phyloP scores from a whole-genome alignment of 2,329 filamentous ascomycete species.

The Diplodia intermedia region DNA sequence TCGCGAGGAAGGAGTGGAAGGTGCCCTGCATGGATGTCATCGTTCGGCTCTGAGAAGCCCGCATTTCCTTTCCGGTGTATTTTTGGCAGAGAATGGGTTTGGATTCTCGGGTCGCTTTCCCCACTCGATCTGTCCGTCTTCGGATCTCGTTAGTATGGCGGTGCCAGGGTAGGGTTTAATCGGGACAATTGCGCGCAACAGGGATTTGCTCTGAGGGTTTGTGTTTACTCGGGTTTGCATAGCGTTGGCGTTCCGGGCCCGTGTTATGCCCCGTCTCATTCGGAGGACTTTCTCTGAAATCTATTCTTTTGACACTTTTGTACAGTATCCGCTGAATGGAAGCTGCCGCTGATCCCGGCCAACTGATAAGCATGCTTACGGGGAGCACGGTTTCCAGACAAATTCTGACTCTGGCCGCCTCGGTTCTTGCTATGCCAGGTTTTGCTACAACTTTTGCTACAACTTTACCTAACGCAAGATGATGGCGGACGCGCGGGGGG shows the following conservation, averaged over 20 bases:
- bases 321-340: slow-evolving; percentile 3
- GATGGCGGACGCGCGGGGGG: too few species aligned
- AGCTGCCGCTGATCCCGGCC: not conserved
- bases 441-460: too few species aligned
- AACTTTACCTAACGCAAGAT: too few species aligned
- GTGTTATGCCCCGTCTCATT: not conserved
- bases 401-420: too few species aligned
- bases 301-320: not conserved
- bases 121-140: slow-evolving; percentile 8
- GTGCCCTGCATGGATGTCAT: slow-evolving; percentile 91
- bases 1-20: slow-evolving; percentile 86
- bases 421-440: too few species aligned
- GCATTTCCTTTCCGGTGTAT: not conserved
- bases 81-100: slow-evolving; percentile 6
- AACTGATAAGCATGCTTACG: not conserved
- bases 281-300: slow-evolving; percentile 8
- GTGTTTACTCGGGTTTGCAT: slow-evolving; percentile 21
- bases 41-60: slow-evolving; percentile 70
- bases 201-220: not conserved
- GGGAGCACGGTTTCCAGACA: too few species aligned
- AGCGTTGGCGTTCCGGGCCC: slow-evolving; percentile 28
- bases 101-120: slow-evolving; percentile 7
- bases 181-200: slow-evolving; percentile 14
- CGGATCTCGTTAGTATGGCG: not conserved
- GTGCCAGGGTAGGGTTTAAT: not conserved